These are phyloP conservation scores for Suhomyces yuchorum DNA, from an alignment of 1,139 yeast species.

Conservation along the genomic window DNA sequence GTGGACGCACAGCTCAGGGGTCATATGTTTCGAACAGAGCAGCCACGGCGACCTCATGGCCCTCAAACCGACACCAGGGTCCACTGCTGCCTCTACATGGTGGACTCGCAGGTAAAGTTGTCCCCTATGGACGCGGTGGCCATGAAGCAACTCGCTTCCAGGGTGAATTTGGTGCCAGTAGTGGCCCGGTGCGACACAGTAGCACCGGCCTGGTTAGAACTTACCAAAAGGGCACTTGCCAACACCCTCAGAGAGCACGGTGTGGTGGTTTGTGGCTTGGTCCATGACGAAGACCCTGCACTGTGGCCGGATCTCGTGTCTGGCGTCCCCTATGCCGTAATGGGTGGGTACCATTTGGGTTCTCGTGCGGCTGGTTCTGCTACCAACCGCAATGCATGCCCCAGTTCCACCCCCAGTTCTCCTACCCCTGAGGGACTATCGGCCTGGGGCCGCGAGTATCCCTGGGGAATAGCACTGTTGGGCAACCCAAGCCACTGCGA, in stretches of 20 bases:
- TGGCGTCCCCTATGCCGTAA: conserved; percentile 60
- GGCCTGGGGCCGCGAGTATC: conserved; percentile 61
- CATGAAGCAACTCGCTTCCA: conserved; percentile 63
- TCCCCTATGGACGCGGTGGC: conserved; percentile 63
- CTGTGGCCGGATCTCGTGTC: conserved; percentile 25
- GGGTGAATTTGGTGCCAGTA: conserved; percentile 77
- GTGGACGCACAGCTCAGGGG: conserved; percentile 47
- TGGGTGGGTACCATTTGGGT: conserved; percentile 40
- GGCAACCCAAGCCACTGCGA: conserved; percentile 71
- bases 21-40: conserved; percentile 35
- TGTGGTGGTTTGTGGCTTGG: conserved; percentile 60
- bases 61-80: conserved; percentile 61
- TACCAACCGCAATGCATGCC: too few species aligned
- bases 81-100: conserved; percentile 76
- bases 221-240: conserved; percentile 49
- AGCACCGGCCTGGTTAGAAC: conserved; percentile 40
- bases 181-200: conserved; percentile 76
- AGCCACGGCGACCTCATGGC: conserved; percentile 54
- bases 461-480: conserved; percentile 76
- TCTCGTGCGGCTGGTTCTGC: too few species aligned
- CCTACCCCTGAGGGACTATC: too few species aligned
- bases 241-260: conserved; percentile 46
- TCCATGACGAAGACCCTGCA: conserved; percentile 43
- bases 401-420: too few species aligned
- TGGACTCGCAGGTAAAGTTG: conserved; percentile 31